Conservation (phyloP, 2,329 filamentous ascomycete genomes). For the Dactylonectria estremocensis region DNA sequence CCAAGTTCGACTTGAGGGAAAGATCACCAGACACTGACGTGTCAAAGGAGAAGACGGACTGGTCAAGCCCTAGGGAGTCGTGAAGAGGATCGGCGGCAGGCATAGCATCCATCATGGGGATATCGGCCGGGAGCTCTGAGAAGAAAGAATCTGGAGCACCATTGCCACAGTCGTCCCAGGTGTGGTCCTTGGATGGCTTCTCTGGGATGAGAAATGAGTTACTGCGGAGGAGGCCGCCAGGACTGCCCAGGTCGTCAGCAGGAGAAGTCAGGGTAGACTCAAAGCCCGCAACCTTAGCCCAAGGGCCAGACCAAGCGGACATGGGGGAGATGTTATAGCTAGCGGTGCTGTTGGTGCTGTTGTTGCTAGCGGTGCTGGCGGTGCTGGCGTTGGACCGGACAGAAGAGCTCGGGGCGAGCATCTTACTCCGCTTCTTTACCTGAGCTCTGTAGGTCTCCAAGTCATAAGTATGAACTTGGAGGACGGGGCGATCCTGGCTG, state of each 20-base stretch:
- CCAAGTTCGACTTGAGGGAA: constrained; percentile 56
- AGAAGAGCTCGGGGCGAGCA: constrained; percentile 64
- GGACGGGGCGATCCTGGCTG: constrained; percentile 51
- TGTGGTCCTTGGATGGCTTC: constrained; percentile 44
- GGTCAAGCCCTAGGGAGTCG: constrained; percentile 51
- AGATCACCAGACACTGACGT: constrained; percentile 52
- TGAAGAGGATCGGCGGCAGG: constrained; percentile 47
- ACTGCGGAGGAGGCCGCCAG: constrained; percentile 49
- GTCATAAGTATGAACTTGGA: constrained; percentile 58
- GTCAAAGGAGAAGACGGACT: constrained; percentile 56
- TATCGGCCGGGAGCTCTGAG: constrained; percentile 62
- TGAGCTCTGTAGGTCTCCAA: constrained; percentile 52
- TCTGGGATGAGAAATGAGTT: constrained; percentile 42
- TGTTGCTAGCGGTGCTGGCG: constrained; percentile 57
- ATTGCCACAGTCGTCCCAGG: constrained; percentile 47
- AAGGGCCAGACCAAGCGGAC: constrained; percentile 59
- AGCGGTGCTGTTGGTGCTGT: constrained; percentile 55
- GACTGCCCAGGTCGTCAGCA: constrained; percentile 56
- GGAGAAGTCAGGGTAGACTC: constrained; percentile 64
- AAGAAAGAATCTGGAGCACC: constrained; percentile 50
- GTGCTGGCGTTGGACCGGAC: constrained; percentile 62
- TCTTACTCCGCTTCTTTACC: constrained; percentile 56
- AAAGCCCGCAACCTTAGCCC: constrained; percentile 58
- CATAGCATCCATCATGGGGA: constrained; percentile 53
- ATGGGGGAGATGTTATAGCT: constrained; percentile 64